Conservation (phyloP, 441 rosid genomes). For the Populus hybrid region DNA sequence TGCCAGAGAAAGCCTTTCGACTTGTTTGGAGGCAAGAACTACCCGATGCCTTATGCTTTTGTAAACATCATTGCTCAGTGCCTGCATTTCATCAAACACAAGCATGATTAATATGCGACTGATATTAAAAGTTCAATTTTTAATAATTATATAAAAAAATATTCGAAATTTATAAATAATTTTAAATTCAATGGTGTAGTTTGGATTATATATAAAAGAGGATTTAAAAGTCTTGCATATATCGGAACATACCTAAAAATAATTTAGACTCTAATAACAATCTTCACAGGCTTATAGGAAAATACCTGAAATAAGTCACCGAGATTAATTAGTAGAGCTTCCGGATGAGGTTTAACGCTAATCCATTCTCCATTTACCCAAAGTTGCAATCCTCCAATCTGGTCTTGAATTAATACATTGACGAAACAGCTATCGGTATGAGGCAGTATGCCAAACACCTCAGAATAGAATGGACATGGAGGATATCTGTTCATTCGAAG, state of each 20-base stretch:
- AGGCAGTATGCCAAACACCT: conserved; percentile 42
- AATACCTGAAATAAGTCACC: conserved; percentile 55
- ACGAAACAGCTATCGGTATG: conserved; percentile 61
- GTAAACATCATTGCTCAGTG: conserved; percentile 59
- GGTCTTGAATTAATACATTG: conserved; percentile 49
- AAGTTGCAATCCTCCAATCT: conserved; percentile 53
- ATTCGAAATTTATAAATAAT: too few species aligned
- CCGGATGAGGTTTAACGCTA: conserved; percentile 37
- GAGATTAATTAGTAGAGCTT: conserved; percentile 50
- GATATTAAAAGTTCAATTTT: too few species aligned
- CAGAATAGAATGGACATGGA: conserved; percentile 32
- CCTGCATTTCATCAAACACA: conserved; percentile 30
- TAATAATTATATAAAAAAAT: too few species aligned
- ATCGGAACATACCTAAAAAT: background rate
- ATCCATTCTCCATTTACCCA: conserved; percentile 46
- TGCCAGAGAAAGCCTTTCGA: conserved; percentile 55
- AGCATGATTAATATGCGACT: background rate
- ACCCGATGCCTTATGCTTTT: conserved; percentile 60
- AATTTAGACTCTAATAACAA: background rate
- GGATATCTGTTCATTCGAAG: conserved; percentile 56
- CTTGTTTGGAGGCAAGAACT: conserved; percentile 30
- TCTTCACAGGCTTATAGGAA: background rate
- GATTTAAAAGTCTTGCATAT: background rate
- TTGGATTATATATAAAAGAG: too few species aligned
- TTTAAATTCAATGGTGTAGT: too few species aligned